A percentile compares a stretch with the other conserved stretches of the same genome.
Evolutionary conservation across 75 land plant species (phyloP).

Genomic region (Sequoia sempervirens): DNA sequence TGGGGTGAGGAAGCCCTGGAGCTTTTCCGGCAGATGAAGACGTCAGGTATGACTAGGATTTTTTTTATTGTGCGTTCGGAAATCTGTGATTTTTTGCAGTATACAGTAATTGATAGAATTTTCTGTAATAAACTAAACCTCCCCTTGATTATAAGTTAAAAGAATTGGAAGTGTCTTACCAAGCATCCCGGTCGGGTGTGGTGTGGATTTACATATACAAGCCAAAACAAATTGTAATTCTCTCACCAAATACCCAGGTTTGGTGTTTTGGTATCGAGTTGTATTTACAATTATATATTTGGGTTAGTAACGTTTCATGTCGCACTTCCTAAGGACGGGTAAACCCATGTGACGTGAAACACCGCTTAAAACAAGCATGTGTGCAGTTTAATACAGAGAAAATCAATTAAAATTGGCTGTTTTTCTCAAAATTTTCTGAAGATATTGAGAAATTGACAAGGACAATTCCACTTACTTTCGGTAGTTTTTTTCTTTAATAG

Average conservation of each 20-base stretch:
- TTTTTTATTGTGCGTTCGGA: background rate
- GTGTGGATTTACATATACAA: background rate
- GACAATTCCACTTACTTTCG: background rate
- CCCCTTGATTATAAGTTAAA: background rate
- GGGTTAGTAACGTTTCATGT: background rate
- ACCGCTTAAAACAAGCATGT: background rate
- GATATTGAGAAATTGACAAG: background rate
- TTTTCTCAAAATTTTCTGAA: background rate
- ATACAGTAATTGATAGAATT: background rate
- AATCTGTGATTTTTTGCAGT: background rate
- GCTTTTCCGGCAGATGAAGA: conserved; percentile 38
- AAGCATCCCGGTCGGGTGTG: background rate
- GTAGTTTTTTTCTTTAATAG: background rate
- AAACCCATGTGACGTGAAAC: background rate
- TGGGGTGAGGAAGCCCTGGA: conserved; percentile 15
- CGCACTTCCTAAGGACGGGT: background rate
- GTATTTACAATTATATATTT: background rate
- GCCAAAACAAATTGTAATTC: background rate
- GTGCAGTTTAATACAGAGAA: background rate
- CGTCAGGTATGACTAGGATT: conserved; percentile 26
- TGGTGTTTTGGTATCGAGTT: background rate
- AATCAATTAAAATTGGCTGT: background rate
- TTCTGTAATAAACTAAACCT: background rate
- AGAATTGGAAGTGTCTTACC: background rate
- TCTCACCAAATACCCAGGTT: background rate